Base-by-base conservation (phyloP, 371 early-diverging fungal species). In the Mortierella sp. region DNA sequence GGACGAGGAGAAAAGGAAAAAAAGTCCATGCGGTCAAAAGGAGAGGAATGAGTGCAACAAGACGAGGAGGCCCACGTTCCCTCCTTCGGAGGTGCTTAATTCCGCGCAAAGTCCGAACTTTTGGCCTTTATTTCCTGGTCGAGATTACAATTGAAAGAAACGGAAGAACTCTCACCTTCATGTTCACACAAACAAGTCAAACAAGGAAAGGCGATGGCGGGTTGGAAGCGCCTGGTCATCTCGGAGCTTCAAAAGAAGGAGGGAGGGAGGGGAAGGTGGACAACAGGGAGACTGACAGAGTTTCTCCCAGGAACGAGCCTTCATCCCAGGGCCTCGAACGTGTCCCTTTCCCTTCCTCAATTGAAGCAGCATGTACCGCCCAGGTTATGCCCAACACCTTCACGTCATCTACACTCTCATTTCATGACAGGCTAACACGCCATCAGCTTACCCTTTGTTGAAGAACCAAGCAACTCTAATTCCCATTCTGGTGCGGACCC, bases 21-120 rank as follows among this genome's bases (percentile, higher is more conserved):
- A 37, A 64, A 64, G 64, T 64, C 64, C 64, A 64, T 64, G 64
- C 64, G 64, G 61, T 55, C 55, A 55, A 55, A 53, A 53, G 6
- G 53, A 53, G 6, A 19, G 13, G 53, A 53, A 24, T 16, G 31
- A 1, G 37, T 8, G 37, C 21, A 21, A 16, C 5, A 34, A 16
- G 16, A 55, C 34, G 37, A 31, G 37, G 3, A 64, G 10, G 31
- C 64, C 64, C 64, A 64, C 34, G 64, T 64, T 64, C 64, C 16
- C 28, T 28, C 2, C 57, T 10, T 57, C 28, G 57, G 13, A 43
- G 13, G 57, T 26, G 0, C 9, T 64, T 64, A 64, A 21, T 64
- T 64, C 64, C 64, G 37, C 10, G 21, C 64, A 64, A 64, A 64
- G 64, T 64, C 64, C 64, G 64, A 64, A 21, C 37, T 64, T 64